A percentile compares a stretch with the other conserved stretches of the same genome.
Evolutionary conservation across 2,329 filamentous ascomycete species (phyloP).

Genomic region (Penicillium sp.): DNA sequence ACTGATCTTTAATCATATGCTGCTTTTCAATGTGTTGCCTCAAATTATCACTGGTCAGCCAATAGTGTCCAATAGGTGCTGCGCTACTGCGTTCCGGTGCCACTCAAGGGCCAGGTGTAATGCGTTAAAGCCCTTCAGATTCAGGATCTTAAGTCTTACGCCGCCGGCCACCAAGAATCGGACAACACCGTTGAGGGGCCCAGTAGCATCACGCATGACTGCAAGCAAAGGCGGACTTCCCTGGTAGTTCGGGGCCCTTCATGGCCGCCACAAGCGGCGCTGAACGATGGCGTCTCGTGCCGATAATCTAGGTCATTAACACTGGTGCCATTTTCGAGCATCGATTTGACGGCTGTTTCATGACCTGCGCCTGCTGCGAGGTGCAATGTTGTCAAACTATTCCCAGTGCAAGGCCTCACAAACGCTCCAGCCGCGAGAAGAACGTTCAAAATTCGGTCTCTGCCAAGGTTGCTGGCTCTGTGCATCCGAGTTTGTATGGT

Average conservation of each 20-base stretch:
- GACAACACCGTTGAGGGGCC: not conserved
- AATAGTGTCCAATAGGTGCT: no score
- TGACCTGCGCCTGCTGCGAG: slow-evolving; percentile 6
- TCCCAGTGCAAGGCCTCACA: not conserved
- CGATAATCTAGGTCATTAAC: not conserved
- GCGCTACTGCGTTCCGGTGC: no score
- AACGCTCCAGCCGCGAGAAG: not conserved
- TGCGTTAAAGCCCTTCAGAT: not conserved
- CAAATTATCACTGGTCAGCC: no score
- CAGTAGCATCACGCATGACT: slow-evolving; percentile 2
- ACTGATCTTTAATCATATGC: no score
- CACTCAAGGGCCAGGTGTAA: slow-evolving; percentile 2
- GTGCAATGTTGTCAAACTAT: slow-evolving; percentile 4
- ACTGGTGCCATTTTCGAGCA: slow-evolving; percentile 7
- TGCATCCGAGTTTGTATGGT: not conserved
- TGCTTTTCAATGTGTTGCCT: no score
- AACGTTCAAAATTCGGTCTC: not conserved
- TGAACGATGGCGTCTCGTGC: slow-evolving; percentile 1
- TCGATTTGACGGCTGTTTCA: slow-evolving; percentile 3
- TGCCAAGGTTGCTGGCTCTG: not conserved
- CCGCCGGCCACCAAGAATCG: slow-evolving; percentile 1
- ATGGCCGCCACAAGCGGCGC: slow-evolving; percentile 3
- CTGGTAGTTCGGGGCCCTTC: no score
- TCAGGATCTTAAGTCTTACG: not conserved
- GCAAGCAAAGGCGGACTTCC: not conserved